Percentiles rank a stretch among this genome's conserved stretches.
Conservation (phyloP, 441 rosid species). For the Pelargonium citronellum region DNA sequence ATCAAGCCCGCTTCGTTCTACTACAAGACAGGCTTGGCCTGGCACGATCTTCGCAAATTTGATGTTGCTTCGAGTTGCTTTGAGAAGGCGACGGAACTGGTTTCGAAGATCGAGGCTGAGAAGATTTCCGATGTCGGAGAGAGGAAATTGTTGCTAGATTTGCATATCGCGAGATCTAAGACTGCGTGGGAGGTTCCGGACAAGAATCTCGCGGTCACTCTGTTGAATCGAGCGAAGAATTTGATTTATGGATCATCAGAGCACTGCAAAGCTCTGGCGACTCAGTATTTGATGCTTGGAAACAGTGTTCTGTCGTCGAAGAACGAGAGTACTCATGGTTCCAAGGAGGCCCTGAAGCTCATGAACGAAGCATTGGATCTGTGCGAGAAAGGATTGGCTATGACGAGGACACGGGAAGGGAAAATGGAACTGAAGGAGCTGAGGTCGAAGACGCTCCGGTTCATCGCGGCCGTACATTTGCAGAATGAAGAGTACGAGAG, state of each 20-base stretch:
- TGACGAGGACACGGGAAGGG: constrained; percentile 55
- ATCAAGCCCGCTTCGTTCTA: constrained; percentile 72
- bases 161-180: constrained; percentile 74
- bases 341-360: constrained; percentile 63
- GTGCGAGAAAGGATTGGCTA: constrained; percentile 64
- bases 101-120: constrained; percentile 48
- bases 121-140: constrained; percentile 53
- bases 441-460: constrained; percentile 62
- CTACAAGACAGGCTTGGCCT: constrained; percentile 74
- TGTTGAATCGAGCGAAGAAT: constrained; percentile 60
- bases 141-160: constrained; percentile 56
- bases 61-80: constrained; percentile 81
- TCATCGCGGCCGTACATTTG: constrained; percentile 79
- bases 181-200: constrained; percentile 78
- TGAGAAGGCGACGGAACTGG: constrained; percentile 69
- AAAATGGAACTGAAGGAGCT: constrained; percentile 47
- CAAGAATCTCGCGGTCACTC: constrained; percentile 56
- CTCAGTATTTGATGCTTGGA: constrained; percentile 58
- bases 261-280: constrained; percentile 58
- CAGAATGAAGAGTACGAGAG: constrained; percentile 79
- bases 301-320: constrained; percentile 42
- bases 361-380: constrained; percentile 75
- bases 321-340: constrained; percentile 29
- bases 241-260: constrained; percentile 59
- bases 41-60: constrained; percentile 52